These are phyloP conservation scores for Aspergillus felis DNA, from an alignment of 2,329 filamentous ascomycete species.

Conservation along the genomic window DNA sequence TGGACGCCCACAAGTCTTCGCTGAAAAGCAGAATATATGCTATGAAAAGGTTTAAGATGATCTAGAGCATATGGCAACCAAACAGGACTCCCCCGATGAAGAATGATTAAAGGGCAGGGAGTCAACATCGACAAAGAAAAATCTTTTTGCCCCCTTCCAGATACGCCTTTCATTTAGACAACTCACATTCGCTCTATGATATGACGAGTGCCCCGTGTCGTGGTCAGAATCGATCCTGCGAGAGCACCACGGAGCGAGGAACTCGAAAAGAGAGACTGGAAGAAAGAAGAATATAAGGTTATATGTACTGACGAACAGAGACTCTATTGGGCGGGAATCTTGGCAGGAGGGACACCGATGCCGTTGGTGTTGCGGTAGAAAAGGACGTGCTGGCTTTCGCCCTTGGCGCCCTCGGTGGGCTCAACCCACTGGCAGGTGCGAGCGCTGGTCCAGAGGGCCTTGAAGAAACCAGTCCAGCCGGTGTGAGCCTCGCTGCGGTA, in stretches of 20 bases:
- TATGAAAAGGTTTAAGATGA: neutral
- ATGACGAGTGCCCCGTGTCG: slow-evolving; percentile 5
- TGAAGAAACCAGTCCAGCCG: slow-evolving; percentile 78
- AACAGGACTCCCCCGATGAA: neutral
- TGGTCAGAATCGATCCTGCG: slow-evolving; percentile 23
- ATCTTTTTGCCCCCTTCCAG: neutral
- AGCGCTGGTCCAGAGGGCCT: slow-evolving; percentile 73
- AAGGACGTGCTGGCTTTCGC: slow-evolving; percentile 76
- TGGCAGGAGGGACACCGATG: slow-evolving; percentile 60
- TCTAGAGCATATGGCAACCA: neutral
- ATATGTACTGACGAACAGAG: slow-evolving; percentile 11
- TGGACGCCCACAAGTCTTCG: neutral
- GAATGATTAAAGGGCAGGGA: neutral
- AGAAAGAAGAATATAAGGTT: slow-evolving; percentile 2
- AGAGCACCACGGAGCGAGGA: slow-evolving; percentile 16
- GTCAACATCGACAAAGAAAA: neutral
- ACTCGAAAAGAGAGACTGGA: slow-evolving; percentile 4
- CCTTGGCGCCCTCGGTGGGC: slow-evolving; percentile 75
- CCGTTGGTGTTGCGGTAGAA: slow-evolving; percentile 97
- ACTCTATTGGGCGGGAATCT: slow-evolving; percentile 33
- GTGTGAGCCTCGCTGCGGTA: slow-evolving; percentile 79
- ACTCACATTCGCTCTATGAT: slow-evolving; percentile 1
- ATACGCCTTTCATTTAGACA: slow-evolving; percentile 5
- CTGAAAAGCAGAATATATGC: neutral
- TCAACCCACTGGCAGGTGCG: slow-evolving; percentile 97